A percentile compares a stretch with the other conserved stretches of the same genome.
These are phyloP conservation scores for Talaromyces liani DNA, from an alignment of 495 filamentous ascomycete species.

Conservation along the genomic window DNA sequence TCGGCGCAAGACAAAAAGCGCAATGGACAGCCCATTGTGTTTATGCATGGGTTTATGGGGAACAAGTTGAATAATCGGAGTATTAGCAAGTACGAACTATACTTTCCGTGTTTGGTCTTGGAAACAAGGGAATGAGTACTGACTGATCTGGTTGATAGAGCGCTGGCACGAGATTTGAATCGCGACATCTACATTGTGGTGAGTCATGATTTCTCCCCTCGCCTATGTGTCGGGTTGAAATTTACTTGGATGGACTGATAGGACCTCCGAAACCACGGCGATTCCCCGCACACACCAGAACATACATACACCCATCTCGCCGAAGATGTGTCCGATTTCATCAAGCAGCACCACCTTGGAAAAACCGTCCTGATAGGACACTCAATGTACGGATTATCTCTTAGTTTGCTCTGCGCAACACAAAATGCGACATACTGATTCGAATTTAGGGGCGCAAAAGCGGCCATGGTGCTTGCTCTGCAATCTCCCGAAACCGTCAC, in stretches of 20 bases:
- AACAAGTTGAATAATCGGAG: slow-evolving; percentile 93
- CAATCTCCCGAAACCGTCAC: slow-evolving; percentile 54
- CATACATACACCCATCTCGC: slow-evolving; percentile 88
- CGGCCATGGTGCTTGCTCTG: slow-evolving; percentile 83
- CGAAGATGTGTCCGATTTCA: slow-evolving; percentile 77
- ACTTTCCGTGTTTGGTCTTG: neutral
- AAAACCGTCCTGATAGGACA: slow-evolving; percentile 79
- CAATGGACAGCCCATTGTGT: slow-evolving; percentile 61
- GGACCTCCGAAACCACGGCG: slow-evolving; percentile 94
- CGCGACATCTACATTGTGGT: slow-evolving; percentile 80
- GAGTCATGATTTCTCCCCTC: slow-evolving; percentile 16
- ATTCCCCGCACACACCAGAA: slow-evolving; percentile 65
- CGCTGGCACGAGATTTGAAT: slow-evolving; percentile 71
- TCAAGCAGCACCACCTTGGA: slow-evolving; percentile 61
- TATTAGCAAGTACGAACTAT: slow-evolving; percentile 79
- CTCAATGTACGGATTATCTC: slow-evolving; percentile 64
- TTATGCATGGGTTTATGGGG: slow-evolving; percentile 92
- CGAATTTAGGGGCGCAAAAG: slow-evolving; percentile 74
- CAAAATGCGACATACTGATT: neutral
- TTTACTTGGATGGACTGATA: slow-evolving; percentile 20
- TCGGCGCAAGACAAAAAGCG: slow-evolving; percentile 25
- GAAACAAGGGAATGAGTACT: neutral
- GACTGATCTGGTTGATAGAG: slow-evolving; percentile 39
- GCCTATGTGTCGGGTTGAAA: neutral
- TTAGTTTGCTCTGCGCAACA: neutral